Percentiles rank a stretch among this genome's conserved stretches.
Conservation (phyloP, 2,329 filamentous ascomycete species). For the Venturia carpophila region DNA sequence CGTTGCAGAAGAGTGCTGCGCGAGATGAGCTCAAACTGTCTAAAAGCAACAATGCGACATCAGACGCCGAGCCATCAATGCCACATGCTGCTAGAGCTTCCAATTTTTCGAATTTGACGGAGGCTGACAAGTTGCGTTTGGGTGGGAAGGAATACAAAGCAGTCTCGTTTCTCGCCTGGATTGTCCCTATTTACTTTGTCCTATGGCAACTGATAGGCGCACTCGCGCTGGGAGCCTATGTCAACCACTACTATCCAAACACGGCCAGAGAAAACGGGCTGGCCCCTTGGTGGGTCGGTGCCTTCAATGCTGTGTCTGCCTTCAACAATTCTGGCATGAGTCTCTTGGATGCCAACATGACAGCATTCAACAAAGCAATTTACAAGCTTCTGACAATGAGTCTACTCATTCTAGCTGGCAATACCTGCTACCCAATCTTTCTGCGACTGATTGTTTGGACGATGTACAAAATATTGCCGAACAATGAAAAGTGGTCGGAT, state of each 20-base stretch:
- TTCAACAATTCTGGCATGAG: conserved; percentile 69
- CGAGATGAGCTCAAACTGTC: conserved; percentile 20
- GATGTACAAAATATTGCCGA: conserved; percentile 41
- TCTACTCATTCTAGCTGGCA: conserved; percentile 44
- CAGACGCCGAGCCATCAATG: conserved; percentile 4
- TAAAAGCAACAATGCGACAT: conserved; percentile 7
- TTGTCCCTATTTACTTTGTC: conserved; percentile 55
- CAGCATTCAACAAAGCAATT: conserved; percentile 46
- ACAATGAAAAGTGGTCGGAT: conserved; percentile 30
- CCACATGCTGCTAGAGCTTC: conserved; percentile 42
- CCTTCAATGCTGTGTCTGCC: conserved; percentile 59
- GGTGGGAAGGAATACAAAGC: conserved; percentile 59
- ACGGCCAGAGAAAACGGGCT: conserved; percentile 48
- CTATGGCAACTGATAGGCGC: conserved; percentile 52
- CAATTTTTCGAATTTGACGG: conserved; percentile 47
- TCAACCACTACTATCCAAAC: conserved; percentile 44
- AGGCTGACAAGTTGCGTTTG: conserved; percentile 48
- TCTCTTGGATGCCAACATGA: conserved; percentile 58
- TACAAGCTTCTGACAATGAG: conserved; percentile 43
- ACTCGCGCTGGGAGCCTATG: conserved; percentile 55
- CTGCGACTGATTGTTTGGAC: conserved; percentile 52
- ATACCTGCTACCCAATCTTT: conserved; percentile 51
- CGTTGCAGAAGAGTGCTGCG: background rate
- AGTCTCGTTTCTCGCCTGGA: conserved; percentile 49
- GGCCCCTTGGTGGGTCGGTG: conserved; percentile 60